Evolutionary conservation across 164 flowering plant genomes (phyloP).

Genomic region (Dillenia turbinata): DNA sequence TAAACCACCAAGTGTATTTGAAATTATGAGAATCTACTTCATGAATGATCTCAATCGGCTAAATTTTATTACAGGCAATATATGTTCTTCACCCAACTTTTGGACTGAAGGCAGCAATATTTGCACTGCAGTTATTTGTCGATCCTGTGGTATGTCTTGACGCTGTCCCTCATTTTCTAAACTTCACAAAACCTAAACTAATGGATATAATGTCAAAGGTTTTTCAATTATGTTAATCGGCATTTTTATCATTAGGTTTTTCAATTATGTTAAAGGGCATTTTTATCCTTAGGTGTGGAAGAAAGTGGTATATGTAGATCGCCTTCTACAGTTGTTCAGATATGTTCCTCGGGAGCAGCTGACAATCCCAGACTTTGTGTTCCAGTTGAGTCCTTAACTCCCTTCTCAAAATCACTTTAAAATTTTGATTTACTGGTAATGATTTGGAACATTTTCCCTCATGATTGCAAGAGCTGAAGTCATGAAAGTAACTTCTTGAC

Average conservation of each 20-base stretch:
- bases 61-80: slow-evolving; percentile 57
- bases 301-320: slow-evolving; percentile 87
- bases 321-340: slow-evolving; percentile 88
- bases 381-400: slow-evolving; percentile 70
- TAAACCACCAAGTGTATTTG: not conserved
- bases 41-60: not conserved
- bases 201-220: not conserved
- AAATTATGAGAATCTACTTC: too few species aligned
- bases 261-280: not conserved
- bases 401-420: not conserved
- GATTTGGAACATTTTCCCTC: too few species aligned
- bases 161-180: not conserved
- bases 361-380: slow-evolving; percentile 94
- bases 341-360: slow-evolving; percentile 98
- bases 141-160: slow-evolving; percentile 62
- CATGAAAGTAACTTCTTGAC: too few species aligned
- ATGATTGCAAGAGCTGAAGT: too few species aligned
- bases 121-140: slow-evolving; percentile 75
- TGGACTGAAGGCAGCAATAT: slow-evolving; percentile 72
- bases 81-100: slow-evolving; percentile 93
- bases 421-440: not conserved
- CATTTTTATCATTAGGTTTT: too few species aligned
- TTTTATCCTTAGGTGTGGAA: slow-evolving; percentile 71
- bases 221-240: not conserved
- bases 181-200: not conserved